Evolutionary conservation across 2,329 filamentous ascomycete species (phyloP), one percentile per base, ranked within the genome.

Genomic region (Ilyonectria destructans): DNA sequence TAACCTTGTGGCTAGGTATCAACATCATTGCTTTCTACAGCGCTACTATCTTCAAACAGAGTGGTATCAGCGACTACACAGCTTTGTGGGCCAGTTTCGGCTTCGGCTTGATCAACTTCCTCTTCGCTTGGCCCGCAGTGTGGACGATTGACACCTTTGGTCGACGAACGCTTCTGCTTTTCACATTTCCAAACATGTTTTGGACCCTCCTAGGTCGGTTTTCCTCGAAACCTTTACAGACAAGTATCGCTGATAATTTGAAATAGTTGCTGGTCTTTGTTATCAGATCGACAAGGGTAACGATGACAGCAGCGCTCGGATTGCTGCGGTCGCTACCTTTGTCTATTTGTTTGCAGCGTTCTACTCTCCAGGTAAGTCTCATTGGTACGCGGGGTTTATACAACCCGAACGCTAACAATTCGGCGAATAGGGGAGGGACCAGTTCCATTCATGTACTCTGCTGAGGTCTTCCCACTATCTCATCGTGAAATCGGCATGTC

Each of bases 121-220:
- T 90, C 37, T 91, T 91, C 67, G 89, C 90, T 15, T 88, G 86
- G 78, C 89, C 89, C 0, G 89, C 90, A 0, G 80, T 91, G 21
- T 89, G 84, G 81, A 90, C 89, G 0, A 91, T 92, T 62, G 90
- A 92, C 73, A 90, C 88, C 0, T 90, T 86, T 73, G 90, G 90
- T 2, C 87, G 90, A 15, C 86, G 90, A 6, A 82, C 85, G 6
- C 80, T 92, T 7, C 82, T 91, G 3, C 79, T 91, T 1, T 87
- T 89, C 69, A 92, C 90, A 1, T 91, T 92, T 72, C 90, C 90
- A 1, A 85, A 90, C 68, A 91, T 91, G 89, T 85, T 88, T 26
- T 89, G 87, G 83, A 87, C 88, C 37, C 79, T 88, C 37, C 82
- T 87, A n/a, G 78, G 80, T 72, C 65, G 67, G 69, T 21, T 62